Base-by-base conservation (phyloP, 2,329 filamentous ascomycete genomes). In the Canariomyces notabilis region DNA sequence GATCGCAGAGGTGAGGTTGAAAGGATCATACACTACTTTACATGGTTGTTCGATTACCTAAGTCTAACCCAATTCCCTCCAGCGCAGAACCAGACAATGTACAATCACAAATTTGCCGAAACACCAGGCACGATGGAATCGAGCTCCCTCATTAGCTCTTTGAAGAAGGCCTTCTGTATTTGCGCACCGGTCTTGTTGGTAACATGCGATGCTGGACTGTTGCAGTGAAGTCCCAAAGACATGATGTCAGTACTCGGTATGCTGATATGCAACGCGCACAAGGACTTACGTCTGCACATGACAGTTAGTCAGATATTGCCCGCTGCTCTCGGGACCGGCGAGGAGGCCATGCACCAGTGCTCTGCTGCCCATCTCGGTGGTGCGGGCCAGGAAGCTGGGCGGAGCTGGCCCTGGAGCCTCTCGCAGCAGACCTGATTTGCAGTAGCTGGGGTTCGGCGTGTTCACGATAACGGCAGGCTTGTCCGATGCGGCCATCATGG, bases 351-450 rank as follows among this genome's bases (percentile, higher is more conserved):
- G 39, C 0, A 67, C 60, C 2, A 68, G 52, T 1, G 56, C 54
- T 0, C 65, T 58, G 22, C 62, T 63, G 0, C 75, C 75, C 39
- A 69, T 67, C 53, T 77, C 75, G 0, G 69, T 64, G 0, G 64
- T 65, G 1, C 73, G 64, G 1, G 68, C 74, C 9, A 74, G 21
- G 9, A 70, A 18, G 16, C 32, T 41, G 3, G 51, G 47, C 15
- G 56, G 51, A 1, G 16, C 20, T 31, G 9, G 14, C 15, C 26
- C 6, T n/a, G 3, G 7, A 23, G n/a, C 51, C 51, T 22, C 44
- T 37, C 12, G 19, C 20, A n/a, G n/a, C 2, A 68, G 54, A 7
- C 54, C 54, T 0, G 66, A 69, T 41, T 66, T 64, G 60, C 68
- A 70, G 43, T 61, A 67, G 35, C 68, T 70, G 2, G 68, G 67